Conservation (phyloP, 805 yeast species). For the Metschnikowia matae region DNA sequence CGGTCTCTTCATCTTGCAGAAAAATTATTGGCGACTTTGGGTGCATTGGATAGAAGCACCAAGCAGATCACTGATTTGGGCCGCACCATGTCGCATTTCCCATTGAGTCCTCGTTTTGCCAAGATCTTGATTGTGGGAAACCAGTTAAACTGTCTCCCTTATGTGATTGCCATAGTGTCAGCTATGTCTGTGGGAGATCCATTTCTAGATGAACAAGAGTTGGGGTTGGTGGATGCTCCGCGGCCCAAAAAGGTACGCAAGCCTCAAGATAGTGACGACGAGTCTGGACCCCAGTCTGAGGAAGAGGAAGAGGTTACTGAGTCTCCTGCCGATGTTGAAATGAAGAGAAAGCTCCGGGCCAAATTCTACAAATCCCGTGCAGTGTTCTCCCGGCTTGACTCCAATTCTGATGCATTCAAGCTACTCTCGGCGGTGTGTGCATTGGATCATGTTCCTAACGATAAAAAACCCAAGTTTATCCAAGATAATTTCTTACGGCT, state of each 20-base stretch:
- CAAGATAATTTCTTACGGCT: slow-evolving; percentile 63
- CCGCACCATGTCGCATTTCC: slow-evolving; percentile 81
- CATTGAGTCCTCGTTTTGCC: slow-evolving; percentile 89
- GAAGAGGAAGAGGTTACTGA: slow-evolving; percentile 35
- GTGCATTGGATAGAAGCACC: slow-evolving; percentile 61
- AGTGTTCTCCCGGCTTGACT: slow-evolving; percentile 64
- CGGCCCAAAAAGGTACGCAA: slow-evolving; percentile 15
- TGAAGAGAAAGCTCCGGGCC: slow-evolving; percentile 39
- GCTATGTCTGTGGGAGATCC: slow-evolving; percentile 94
- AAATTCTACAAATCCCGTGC: slow-evolving; percentile 57
- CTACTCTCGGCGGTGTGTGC: slow-evolving; percentile 84
- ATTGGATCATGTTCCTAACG: slow-evolving; percentile 62
- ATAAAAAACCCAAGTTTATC: slow-evolving; percentile 47
- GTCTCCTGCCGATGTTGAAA: slow-evolving; percentile 37
- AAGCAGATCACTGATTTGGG: slow-evolving; percentile 74
- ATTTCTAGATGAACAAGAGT: slow-evolving; percentile 68
- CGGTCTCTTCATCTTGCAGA: slow-evolving; percentile 60
- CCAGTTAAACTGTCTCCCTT: slow-evolving; percentile 80
- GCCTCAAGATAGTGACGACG: slow-evolving; percentile 33
- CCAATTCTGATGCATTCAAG: slow-evolving; percentile 68
- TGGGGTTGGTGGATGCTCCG: slow-evolving; percentile 45
- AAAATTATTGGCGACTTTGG: slow-evolving; percentile 60
- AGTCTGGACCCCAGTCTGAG: slow-evolving; percentile 14
- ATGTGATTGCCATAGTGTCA: slow-evolving; percentile 86
- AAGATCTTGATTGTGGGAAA: slow-evolving; percentile 86